phyloP scores from a whole-genome alignment of 2,329 filamentous ascomycete species.

The Arthrocladium fulminans region DNA sequence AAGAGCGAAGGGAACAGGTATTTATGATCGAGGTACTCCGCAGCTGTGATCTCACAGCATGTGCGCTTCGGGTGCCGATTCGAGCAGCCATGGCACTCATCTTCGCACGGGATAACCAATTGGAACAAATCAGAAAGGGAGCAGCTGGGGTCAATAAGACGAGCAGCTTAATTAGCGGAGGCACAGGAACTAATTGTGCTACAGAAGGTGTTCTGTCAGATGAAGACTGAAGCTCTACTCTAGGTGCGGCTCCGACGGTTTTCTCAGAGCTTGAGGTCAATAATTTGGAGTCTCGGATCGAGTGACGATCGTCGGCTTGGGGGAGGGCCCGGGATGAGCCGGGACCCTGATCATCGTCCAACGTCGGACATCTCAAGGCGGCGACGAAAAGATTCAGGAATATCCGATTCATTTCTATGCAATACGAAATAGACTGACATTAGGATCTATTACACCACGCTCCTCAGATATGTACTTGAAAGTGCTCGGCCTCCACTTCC shows the following conservation, averaged over 20 bases:
- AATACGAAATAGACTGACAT: neutral
- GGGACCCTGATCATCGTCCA: too few species aligned
- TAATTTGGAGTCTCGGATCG: neutral
- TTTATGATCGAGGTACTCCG: constrained; percentile 16
- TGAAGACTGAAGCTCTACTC: too few species aligned
- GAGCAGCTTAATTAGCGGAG: neutral
- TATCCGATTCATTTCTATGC: neutral
- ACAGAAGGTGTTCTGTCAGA: neutral
- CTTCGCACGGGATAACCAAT: neutral
- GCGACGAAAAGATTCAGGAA: neutral
- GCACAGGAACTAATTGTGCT: neutral
- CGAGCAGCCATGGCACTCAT: constrained; percentile 4
- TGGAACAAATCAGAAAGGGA: neutral
- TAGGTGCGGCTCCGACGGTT: neutral
- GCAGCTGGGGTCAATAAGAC: neutral
- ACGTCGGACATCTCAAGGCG: neutral
- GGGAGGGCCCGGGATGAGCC: neutral
- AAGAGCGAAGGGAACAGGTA: constrained; percentile 12
- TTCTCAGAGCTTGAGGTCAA: neutral
- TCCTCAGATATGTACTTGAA: neutral
- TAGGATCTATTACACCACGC: neutral
- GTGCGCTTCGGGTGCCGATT: constrained; percentile 9
- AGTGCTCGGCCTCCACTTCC: neutral
- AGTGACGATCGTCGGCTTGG: neutral
- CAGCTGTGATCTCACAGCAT: constrained; percentile 18